A percentile compares a stretch with the other conserved stretches of the same genome.
Evolutionary conservation across 2,329 filamentous ascomycete species (phyloP).

Genomic region (Coniochaeta ligniaria): DNA sequence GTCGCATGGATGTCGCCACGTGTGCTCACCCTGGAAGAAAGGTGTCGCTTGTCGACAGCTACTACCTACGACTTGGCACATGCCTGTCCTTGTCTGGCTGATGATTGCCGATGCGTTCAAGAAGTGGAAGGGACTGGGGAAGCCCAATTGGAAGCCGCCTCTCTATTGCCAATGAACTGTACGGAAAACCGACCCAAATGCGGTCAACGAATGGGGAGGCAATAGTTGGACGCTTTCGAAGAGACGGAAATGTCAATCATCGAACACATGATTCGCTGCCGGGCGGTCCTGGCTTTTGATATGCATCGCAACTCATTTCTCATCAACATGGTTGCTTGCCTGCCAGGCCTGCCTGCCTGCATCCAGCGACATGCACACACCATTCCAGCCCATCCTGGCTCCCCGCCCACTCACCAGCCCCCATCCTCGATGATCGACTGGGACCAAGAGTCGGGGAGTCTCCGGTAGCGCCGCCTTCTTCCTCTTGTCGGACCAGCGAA

Average conservation of each 20-base stretch:
- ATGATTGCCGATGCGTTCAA: not conserved
- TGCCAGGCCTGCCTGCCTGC: too few relatives aligned
- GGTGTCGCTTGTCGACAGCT: not conserved
- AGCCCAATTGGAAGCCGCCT: not conserved
- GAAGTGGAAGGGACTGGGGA: not conserved
- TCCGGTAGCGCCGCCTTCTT: not conserved
- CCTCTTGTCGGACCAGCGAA: not conserved
- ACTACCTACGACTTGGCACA: not conserved
- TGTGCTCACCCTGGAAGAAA: not conserved
- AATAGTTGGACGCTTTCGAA: not conserved
- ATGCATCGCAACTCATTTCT: not conserved
- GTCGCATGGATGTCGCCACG: not conserved
- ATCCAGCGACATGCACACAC: not conserved
- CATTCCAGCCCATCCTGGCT: not conserved
- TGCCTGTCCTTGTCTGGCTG: not conserved
- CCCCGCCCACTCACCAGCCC: not conserved
- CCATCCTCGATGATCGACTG: not conserved
- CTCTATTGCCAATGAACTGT: not conserved
- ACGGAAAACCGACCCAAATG: not conserved
- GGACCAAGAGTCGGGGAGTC: not conserved
- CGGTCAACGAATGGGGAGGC: not conserved
- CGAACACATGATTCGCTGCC: not conserved
- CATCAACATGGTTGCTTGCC: not conserved
- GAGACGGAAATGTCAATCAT: not conserved
- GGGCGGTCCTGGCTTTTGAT: not conserved